Evolutionary conservation across 441 rosid species (phyloP).

Genomic region (Oxalis stricta): DNA sequence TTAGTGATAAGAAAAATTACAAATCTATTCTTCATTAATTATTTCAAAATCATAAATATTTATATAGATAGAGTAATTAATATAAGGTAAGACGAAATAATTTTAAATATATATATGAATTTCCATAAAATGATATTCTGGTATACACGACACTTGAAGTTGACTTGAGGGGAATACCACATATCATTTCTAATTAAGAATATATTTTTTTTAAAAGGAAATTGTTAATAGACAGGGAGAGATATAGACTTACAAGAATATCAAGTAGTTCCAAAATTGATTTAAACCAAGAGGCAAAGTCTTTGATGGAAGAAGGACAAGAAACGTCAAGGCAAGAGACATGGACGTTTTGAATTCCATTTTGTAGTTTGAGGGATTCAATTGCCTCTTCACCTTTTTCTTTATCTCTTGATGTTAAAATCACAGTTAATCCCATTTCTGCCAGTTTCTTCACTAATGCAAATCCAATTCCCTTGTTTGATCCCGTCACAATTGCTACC

Average conservation of each 20-base stretch:
- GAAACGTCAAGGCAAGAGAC: constrained; percentile 54
- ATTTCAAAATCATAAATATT: no score
- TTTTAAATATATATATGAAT: no score
- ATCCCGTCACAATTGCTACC: constrained; percentile 70
- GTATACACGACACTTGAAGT: no score
- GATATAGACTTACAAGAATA: constrained; percentile 48
- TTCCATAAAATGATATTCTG: no score
- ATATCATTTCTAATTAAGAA: no score
- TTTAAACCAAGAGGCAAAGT: constrained; percentile 39
- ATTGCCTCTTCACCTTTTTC: constrained; percentile 39
- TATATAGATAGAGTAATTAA: no score
- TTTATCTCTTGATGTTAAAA: constrained; percentile 57
- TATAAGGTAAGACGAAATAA: no score
- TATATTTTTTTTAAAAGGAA: no score
- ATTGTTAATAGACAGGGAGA: no score
- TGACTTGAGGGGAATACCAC: no score
- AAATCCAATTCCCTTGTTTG: constrained; percentile 71
- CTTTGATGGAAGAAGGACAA: constrained; percentile 30
- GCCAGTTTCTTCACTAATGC: constrained; percentile 57
- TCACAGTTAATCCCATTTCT: constrained; percentile 43
- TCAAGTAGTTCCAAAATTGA: constrained; percentile 32
- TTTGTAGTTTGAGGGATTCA: constrained; percentile 21
- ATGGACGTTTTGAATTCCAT: constrained; percentile 23
- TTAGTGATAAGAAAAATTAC: no score
- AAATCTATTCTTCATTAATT: no score